Conservation (phyloP, 176 grass and related monocot genomes). For the Aegilops umbellulata region DNA sequence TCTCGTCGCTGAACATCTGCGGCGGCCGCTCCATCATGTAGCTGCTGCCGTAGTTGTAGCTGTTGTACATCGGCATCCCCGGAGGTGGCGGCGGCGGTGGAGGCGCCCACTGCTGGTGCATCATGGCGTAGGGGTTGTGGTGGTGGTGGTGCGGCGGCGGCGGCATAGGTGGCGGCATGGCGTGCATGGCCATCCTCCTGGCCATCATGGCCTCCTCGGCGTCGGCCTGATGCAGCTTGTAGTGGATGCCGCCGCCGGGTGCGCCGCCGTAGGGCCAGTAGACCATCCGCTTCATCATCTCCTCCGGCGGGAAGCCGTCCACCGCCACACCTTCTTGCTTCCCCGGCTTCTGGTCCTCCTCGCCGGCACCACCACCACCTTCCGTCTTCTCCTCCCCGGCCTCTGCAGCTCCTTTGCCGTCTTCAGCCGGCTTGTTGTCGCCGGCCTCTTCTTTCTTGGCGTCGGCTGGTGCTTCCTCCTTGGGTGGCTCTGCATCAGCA, state of each 20-base stretch:
- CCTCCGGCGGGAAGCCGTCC: constrained; percentile 41
- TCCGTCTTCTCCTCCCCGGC: constrained; percentile 11
- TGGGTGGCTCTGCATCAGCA: not conserved
- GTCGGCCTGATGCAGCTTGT: constrained; percentile 13
- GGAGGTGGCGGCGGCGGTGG: constrained; percentile 1
- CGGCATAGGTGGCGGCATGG: not conserved
- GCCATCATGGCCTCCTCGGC: constrained; percentile 54
- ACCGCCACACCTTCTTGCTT: constrained; percentile 53
- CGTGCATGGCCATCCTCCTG: constrained; percentile 50
- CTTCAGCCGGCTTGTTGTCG: not conserved
- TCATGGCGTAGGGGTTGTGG: not conserved
- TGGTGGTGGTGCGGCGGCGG: not conserved
- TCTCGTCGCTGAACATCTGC: constrained; percentile 87
- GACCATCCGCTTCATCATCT: constrained; percentile 66
- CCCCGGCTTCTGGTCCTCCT: not conserved
- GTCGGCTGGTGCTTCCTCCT: not conserved
- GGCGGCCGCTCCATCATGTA: constrained; percentile 51
- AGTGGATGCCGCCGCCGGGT: not conserved
- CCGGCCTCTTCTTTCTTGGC: constrained; percentile 38
- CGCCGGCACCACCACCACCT: not conserved
- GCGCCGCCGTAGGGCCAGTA: constrained; percentile 44
- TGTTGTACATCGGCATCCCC: constrained; percentile 31
- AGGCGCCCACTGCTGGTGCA: constrained; percentile 15
- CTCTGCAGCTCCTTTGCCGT: not conserved
- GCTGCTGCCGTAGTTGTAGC: constrained; percentile 29